Evolutionary conservation across 306 rosid species (phyloP).

Genomic region (Senna tora): DNA sequence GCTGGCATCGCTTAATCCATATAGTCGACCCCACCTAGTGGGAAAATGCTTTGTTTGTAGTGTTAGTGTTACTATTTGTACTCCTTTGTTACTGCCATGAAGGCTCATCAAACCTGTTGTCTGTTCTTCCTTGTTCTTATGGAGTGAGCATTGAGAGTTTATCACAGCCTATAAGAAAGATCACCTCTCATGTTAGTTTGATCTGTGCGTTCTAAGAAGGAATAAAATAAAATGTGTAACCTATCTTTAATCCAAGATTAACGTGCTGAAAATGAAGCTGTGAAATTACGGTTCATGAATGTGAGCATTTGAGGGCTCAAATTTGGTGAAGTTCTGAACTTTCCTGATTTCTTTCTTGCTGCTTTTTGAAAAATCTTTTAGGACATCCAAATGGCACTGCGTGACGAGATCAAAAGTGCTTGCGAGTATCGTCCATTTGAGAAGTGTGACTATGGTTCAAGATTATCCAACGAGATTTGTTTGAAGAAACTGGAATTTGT

Average conservation of each 20-base stretch:
- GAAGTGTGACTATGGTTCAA: constrained; percentile 87
- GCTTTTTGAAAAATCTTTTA: constrained; percentile 21
- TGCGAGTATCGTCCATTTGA: constrained; percentile 96
- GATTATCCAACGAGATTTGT: constrained; percentile 86
- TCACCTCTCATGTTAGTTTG: background rate
- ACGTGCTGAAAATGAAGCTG: too few species aligned
- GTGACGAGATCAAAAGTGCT: constrained; percentile 91
- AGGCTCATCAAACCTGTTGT: background rate
- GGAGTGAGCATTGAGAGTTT: background rate
- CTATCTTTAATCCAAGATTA: background rate
- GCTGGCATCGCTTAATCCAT: too few species aligned
- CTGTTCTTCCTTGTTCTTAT: background rate
- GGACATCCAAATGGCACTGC: constrained; percentile 90
- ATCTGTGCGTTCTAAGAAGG: background rate
- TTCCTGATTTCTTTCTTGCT: background rate
- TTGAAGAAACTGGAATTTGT: constrained; percentile 75
- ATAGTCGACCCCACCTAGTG: too few species aligned
- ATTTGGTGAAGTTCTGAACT: constrained; percentile 3
- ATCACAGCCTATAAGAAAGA: constrained; percentile 5
- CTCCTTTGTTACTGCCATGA: too few species aligned
- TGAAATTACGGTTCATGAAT: constrained; percentile 29
- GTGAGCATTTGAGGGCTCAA: constrained; percentile 5
- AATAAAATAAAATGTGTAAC: too few species aligned
- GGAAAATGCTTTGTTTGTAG: too few species aligned
- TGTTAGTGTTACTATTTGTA: too few species aligned